phyloP scores from a whole-genome alignment of 331 rosid genomes.

The Quercus phellos region DNA sequence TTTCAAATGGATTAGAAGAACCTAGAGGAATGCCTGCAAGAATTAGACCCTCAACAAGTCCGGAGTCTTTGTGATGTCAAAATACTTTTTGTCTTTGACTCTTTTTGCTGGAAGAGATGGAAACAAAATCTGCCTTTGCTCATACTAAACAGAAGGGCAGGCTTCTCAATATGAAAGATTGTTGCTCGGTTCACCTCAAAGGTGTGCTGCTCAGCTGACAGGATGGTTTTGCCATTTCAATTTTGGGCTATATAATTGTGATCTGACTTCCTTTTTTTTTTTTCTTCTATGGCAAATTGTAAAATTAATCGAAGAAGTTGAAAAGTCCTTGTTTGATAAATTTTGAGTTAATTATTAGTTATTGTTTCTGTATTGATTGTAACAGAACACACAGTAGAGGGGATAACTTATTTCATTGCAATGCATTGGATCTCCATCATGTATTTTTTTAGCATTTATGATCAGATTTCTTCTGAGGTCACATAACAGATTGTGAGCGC shows the following conservation, averaged over 20 bases:
- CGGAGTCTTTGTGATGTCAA: constrained; percentile 36
- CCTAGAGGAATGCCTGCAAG: constrained; percentile 47
- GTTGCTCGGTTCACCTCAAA: background rate
- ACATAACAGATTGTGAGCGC: too few relatives aligned
- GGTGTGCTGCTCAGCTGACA: background rate
- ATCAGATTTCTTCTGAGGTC: background rate
- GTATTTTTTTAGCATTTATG: background rate
- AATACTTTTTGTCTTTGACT: background rate
- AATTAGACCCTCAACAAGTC: constrained; percentile 66
- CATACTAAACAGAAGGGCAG: background rate
- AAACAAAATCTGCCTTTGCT: background rate
- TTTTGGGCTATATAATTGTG: background rate
- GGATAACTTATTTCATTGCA: too few relatives aligned
- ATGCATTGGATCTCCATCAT: background rate
- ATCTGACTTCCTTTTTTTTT: background rate
- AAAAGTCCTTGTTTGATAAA: background rate
- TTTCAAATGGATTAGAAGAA: constrained; percentile 5
- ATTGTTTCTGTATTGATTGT: background rate
- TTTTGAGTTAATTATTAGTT: background rate
- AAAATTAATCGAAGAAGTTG: background rate
- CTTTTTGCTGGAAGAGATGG: background rate
- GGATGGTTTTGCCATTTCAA: background rate
- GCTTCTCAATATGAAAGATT: background rate
- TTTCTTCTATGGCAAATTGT: background rate
- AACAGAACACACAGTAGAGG: background rate